Base-by-base conservation (phyloP, 1,139 yeast genomes). In the Kazachstania sp. region DNA sequence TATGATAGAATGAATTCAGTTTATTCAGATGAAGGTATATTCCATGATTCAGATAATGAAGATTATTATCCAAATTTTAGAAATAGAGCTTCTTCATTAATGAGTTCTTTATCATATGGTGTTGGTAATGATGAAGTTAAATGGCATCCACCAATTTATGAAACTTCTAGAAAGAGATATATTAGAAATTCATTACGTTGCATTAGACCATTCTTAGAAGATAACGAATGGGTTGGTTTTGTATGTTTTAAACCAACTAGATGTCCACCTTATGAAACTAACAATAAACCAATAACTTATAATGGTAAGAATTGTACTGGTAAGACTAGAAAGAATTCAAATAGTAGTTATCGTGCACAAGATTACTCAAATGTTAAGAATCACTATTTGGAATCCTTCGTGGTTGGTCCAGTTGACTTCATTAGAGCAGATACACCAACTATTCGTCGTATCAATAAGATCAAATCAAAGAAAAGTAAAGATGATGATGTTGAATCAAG, bases 101-200 rank as follows among this genome's bases (percentile, higher is more conserved):
- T 55, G 13, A 61, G 63, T 46, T 51, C 56, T 6, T 37, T 58
- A 28, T 51, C 57, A 29, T 50, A 49, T 37, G 50, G 52, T 1
- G 57, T 56, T 3, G 58, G 70, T 51, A 46, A 62, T 48, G 54
- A 65, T 43, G 62, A 58, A 5, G 56, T 57, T 18, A 77, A 78
- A 58, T 78, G 83, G 83, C 59, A 58, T 15, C 83, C 83, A 2
- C 63, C 66, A 13, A 65, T 65, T 15, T 73, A 71, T 52, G 50
- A 61, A 15, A 67, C 66, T 43, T 69, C 75, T 38, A 67, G 71
- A 51, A 67, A 74, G 45, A 75, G 75, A 51, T 70, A 68, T 53
- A 69, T 74, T 48, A 69, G 78, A 44, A 79, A 78, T 59, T 76
- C 83, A 35, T 61, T 79, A 35, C 70, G 83, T 44, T 79, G 85